A percentile compares a stretch with the other conserved stretches of the same genome.
phyloP scores from a whole-genome alignment of 768 basidiomycete genomes.

The Tephrocybe sp. region DNA sequence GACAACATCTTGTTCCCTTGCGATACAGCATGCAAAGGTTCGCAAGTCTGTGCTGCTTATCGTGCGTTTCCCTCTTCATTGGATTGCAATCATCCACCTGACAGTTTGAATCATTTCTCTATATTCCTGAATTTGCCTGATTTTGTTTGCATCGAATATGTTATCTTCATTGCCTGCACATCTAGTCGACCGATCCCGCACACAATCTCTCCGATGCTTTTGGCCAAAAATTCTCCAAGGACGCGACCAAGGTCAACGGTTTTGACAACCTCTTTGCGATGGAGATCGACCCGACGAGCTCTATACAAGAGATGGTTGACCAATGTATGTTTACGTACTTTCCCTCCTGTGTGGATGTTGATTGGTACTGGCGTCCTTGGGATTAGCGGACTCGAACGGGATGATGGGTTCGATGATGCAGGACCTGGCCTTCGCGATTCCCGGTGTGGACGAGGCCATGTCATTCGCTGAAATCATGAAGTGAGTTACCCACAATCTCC shows the following conservation, averaged over 20 bases:
- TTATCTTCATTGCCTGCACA: no score
- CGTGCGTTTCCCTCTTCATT: constrained; percentile 43
- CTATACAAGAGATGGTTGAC: constrained; percentile 99
- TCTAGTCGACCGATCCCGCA: constrained; percentile 96
- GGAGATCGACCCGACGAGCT: constrained; percentile 99
- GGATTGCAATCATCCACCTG: background rate
- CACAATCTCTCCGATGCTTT: constrained; percentile 99
- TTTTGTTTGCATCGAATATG: no score
- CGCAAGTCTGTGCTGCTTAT: constrained; percentile 97
- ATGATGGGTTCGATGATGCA: constrained; percentile 99
- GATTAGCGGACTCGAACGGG: constrained; percentile 76
- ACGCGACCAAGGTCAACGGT: constrained; percentile 97
- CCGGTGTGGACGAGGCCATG: constrained; percentile 99
- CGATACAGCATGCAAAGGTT: constrained; percentile 89
- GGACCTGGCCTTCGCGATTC: constrained; percentile 97
- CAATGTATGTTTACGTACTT: constrained; percentile 59
- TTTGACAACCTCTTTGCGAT: constrained; percentile 96
- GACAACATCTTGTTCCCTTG: constrained; percentile 95
- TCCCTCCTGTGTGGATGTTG: background rate
- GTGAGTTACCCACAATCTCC: constrained; percentile 42
- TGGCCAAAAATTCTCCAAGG: constrained; percentile 98
- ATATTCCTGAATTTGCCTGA: no score
- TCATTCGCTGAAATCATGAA: constrained; percentile 99
- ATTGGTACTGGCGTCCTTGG: constrained; percentile 4
- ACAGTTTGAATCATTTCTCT: constrained; percentile 12